These are phyloP conservation scores for Penicillium ochrochloron DNA, from an alignment of 495 filamentous ascomycete species.

Conservation along the genomic window DNA sequence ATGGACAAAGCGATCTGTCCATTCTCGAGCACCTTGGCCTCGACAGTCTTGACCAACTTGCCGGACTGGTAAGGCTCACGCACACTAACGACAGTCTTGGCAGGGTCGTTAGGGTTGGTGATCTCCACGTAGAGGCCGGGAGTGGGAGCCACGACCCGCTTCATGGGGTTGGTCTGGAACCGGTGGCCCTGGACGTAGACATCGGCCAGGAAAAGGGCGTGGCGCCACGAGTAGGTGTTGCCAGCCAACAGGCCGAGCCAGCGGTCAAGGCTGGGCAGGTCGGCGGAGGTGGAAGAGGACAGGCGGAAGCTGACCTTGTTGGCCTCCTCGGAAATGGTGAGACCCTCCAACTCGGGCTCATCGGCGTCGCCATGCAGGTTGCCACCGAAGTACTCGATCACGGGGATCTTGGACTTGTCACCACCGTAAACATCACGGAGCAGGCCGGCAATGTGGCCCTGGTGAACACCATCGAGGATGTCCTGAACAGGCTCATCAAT, in stretches of 20 bases:
- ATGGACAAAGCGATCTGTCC: conserved; percentile 83
- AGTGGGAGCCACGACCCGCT: conserved; percentile 82
- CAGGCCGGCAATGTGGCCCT: conserved; percentile 79
- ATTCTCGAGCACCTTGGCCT: conserved; percentile 73
- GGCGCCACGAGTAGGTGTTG: conserved; percentile 81
- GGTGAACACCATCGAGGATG: conserved; percentile 87
- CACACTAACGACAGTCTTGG: conserved; percentile 79
- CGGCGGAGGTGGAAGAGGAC: conserved; percentile 67
- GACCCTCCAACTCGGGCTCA: conserved; percentile 74
- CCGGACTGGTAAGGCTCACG: conserved; percentile 67
- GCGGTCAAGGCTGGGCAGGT: conserved; percentile 74
- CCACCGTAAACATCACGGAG: conserved; percentile 79
- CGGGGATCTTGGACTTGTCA: conserved; percentile 74
- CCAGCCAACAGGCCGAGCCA: conserved; percentile 95
- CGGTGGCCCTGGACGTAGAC: conserved; percentile 94
- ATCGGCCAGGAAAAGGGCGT: conserved; percentile 96
- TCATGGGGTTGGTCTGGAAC: conserved; percentile 96
- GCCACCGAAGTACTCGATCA: conserved; percentile 94
- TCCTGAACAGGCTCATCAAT: conserved; percentile 93
- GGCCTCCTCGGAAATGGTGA: conserved; percentile 74
- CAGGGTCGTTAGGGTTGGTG: conserved; percentile 71
- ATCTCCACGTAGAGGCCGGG: conserved; percentile 90
- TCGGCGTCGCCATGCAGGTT: conserved; percentile 61
- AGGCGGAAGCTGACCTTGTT: conserved; percentile 81
- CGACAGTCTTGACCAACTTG: conserved; percentile 80